These are phyloP conservation scores for Fusarium azukiicola DNA, from an alignment of 2,329 filamentous ascomycete genomes.

Conservation along the genomic window DNA sequence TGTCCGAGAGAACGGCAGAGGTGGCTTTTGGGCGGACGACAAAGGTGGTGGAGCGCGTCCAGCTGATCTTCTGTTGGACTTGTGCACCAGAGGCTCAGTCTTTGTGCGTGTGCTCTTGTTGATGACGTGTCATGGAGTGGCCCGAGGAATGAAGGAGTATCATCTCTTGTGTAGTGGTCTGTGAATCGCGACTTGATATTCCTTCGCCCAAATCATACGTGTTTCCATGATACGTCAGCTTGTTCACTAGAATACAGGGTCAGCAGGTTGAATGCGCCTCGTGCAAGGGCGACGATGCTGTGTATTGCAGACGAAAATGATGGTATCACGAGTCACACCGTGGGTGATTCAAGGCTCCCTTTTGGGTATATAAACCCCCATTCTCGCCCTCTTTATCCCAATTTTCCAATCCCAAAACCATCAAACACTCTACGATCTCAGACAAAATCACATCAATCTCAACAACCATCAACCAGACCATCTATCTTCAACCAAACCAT, in stretches of 20 bases:
- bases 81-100: not conserved
- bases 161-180: not conserved
- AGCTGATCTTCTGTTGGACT: not conserved
- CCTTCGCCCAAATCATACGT: not conserved
- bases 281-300: not conserved
- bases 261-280: conserved; percentile 1
- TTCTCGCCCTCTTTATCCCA: not conserved
- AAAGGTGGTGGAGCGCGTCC: not conserved
- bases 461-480: not conserved
- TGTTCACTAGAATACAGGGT: not conserved
- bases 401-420: not conserved
- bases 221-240: not conserved
- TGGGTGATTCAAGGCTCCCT: conserved; percentile 2
- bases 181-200: not conserved
- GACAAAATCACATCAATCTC: not conserved
- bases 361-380: conserved; percentile 5
- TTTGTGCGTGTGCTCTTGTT: not conserved
- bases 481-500: not conserved
- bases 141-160: not conserved
- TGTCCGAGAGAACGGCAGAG: not conserved
- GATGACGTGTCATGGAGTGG: conserved; percentile 14
- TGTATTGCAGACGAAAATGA: not conserved
- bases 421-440: not conserved
- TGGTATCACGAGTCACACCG: not conserved
- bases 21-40: not conserved